Evolutionary conservation across 2,329 filamentous ascomycete species (phyloP).

Genomic region (Aureobasidium lini): DNA sequence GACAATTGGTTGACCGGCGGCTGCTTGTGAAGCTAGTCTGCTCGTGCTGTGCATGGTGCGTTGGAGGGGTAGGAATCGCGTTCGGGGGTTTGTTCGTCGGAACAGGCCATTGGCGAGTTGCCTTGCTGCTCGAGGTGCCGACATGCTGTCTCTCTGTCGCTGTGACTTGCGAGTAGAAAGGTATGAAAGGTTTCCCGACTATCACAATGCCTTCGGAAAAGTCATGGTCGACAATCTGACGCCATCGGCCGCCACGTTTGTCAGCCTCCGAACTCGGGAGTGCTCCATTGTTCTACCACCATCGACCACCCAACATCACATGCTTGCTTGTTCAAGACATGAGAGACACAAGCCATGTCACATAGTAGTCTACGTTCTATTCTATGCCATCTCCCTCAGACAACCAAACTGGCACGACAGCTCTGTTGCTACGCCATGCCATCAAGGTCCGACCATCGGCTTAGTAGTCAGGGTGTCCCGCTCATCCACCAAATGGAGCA

Average conservation of each 20-base stretch:
- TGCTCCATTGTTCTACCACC: not conserved
- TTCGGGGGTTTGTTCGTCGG: slow-evolving; percentile 20
- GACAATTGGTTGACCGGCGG: slow-evolving; percentile 19
- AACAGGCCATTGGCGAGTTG: slow-evolving; percentile 13
- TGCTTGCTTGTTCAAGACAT: not conserved
- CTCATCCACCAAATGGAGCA: not conserved
- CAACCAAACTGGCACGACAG: too few relatives aligned
- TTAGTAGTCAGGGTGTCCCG: not conserved
- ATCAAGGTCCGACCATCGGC: not conserved
- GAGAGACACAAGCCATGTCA: too few relatives aligned
- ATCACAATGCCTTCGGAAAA: not conserved
- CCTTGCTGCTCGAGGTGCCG: slow-evolving; percentile 5
- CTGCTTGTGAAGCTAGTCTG: slow-evolving; percentile 18
- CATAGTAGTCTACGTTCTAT: too few relatives aligned
- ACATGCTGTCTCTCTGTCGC: not conserved
- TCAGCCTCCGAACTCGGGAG: slow-evolving; percentile 7
- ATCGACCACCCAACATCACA: not conserved
- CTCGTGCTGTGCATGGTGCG: slow-evolving; percentile 8
- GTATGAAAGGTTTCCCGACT: not conserved
- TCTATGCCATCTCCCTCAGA: too few relatives aligned
- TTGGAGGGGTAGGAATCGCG: slow-evolving; percentile 15
- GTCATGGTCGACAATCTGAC: not conserved
- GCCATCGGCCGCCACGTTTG: slow-evolving; percentile 1
- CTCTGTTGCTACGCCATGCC: not conserved
- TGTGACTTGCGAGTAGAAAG: not conserved